phyloP scores from a whole-genome alignment of 345 rosid genomes.

The Salix viminalis region DNA sequence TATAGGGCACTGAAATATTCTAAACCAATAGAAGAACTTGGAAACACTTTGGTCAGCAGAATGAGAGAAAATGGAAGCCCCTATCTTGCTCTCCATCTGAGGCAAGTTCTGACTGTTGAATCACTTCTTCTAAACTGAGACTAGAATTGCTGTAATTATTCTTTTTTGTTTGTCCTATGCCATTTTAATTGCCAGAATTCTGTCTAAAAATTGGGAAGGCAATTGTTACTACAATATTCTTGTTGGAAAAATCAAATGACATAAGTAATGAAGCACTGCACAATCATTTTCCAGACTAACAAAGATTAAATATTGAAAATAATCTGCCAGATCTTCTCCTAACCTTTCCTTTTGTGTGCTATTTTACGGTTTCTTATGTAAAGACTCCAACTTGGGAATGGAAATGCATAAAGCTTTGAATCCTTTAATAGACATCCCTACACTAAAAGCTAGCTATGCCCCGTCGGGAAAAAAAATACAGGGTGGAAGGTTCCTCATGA shows the following conservation, averaged over 20 bases:
- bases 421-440: no score
- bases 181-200: neutral
- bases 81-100: constrained; percentile 90
- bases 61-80: constrained; percentile 72
- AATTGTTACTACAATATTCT: neutral
- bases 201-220: neutral
- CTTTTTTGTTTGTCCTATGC: neutral
- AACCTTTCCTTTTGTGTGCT: no score
- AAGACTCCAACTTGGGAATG: no score
- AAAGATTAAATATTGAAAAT: no score
- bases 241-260: neutral
- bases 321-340: neutral
- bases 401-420: no score
- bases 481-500: no score
- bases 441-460: no score
- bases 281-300: no score
- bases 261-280: neutral
- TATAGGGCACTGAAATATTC: constrained; percentile 82
- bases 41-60: constrained; percentile 67
- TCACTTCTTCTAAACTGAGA: neutral
- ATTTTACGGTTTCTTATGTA: no score
- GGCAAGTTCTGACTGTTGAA: constrained; percentile 41
- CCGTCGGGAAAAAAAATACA: no score
- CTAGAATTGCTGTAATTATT: neutral
- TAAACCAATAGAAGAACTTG: constrained; percentile 70